Percentiles rank a stretch among this genome's conserved stretches.
These are phyloP conservation scores for Trichosporon sp. DNA, from an alignment of 1,284 basidiomycete species.

Conservation along the genomic window DNA sequence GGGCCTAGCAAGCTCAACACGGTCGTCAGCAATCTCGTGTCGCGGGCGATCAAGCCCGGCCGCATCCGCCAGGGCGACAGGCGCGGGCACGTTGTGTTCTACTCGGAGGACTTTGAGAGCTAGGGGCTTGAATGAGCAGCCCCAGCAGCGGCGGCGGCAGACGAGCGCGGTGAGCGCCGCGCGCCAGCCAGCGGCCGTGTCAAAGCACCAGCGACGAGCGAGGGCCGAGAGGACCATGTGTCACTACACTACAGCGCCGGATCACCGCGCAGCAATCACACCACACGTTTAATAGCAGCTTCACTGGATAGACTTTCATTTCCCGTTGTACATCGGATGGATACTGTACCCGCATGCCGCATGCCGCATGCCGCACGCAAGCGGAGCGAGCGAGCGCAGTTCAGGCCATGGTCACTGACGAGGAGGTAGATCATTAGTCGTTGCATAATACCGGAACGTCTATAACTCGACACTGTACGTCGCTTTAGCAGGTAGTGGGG, in stretches of 20 bases:
- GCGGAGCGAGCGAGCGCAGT: too few species aligned
- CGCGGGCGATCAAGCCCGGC: conserved; percentile 59
- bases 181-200: too few species aligned
- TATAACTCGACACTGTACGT: too few species aligned
- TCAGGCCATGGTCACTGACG: too few species aligned
- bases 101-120: conserved; percentile 66
- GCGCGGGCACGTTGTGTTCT: conserved; percentile 60
- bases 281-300: too few species aligned
- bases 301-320: background rate
- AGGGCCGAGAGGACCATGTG: too few species aligned
- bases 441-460: too few species aligned
- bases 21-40: conserved; percentile 64
- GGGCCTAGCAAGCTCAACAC: conserved; percentile 69
- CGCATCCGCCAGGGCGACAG: conserved; percentile 60
- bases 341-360: background rate
- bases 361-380: background rate
- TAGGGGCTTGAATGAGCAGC: conserved; percentile 16
- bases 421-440: too few species aligned
- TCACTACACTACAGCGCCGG: too few species aligned
- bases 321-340: background rate
- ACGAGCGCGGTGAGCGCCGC: background rate
- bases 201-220: too few species aligned
- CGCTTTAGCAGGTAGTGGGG: too few species aligned
- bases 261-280: too few species aligned
- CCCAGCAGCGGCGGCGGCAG: background rate